Percentiles rank a stretch among this genome's conserved stretches.
These are phyloP conservation scores for Meripilus lineatus DNA, from an alignment of 1,284 basidiomycete genomes.

Conservation along the genomic window DNA sequence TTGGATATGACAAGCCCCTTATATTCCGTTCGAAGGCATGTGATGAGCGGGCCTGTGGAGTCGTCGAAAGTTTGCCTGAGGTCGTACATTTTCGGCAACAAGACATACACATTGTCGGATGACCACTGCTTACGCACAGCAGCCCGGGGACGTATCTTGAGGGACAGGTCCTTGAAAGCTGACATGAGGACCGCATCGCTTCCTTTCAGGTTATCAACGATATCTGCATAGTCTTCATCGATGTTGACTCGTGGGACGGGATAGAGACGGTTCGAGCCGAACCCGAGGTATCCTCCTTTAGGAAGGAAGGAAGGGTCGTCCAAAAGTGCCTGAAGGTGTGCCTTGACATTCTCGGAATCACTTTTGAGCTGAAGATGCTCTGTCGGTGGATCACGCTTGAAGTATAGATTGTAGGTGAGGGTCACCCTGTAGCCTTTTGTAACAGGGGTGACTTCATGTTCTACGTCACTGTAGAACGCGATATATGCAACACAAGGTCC, in stretches of 20 bases:
- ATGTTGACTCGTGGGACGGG: slow-evolving; percentile 17
- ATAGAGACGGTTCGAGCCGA: slow-evolving; percentile 33
- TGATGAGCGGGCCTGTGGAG: no score
- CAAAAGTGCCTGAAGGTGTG: slow-evolving; percentile 15
- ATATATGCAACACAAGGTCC: slow-evolving; percentile 26
- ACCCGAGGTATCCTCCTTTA: slow-evolving; percentile 27
- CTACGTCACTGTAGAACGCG: slow-evolving; percentile 39
- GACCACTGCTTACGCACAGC: neutral
- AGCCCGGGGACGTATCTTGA: neutral
- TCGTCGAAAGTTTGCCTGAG: no score
- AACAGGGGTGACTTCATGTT: slow-evolving; percentile 40
- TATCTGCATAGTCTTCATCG: neutral
- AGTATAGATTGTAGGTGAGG: slow-evolving; percentile 31
- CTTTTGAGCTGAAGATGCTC: neutral
- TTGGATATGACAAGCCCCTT: neutral
- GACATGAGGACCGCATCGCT: neutral
- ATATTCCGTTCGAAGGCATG: neutral
- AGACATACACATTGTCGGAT: neutral
- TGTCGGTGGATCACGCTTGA: no score
- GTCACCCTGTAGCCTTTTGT: slow-evolving; percentile 36
- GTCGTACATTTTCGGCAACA: no score
- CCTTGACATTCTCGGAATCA: neutral
- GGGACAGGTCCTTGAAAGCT: neutral
- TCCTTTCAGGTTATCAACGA: neutral
- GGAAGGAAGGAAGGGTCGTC: slow-evolving; percentile 22